phyloP scores from a whole-genome alignment of 768 basidiomycete genomes.

The Lepiota subincarnata region DNA sequence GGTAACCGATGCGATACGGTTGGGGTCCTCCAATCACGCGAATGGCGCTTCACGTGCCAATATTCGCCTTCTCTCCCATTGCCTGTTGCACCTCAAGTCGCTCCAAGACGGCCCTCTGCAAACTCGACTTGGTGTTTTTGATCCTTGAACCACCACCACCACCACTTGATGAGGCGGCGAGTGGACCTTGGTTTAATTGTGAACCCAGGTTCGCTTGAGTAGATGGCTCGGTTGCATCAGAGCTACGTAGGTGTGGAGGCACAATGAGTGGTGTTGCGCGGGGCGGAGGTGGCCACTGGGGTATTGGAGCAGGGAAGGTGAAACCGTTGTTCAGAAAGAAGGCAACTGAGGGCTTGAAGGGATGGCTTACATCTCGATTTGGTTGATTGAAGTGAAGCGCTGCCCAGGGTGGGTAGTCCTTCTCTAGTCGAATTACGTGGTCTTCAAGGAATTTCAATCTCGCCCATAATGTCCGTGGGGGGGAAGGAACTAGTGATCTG shows the following conservation, averaged over 20 bases:
- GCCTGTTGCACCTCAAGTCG: slow-evolving; percentile 71
- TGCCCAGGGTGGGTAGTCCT: slow-evolving; percentile 84
- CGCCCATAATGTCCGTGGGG: slow-evolving; percentile 58
- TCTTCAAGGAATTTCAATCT: slow-evolving; percentile 73
- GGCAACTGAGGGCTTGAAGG: neutral
- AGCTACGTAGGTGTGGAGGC: slow-evolving; percentile 51
- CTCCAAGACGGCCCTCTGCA: slow-evolving; percentile 74
- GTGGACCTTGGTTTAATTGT: neutral
- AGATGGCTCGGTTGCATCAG: slow-evolving; percentile 11
- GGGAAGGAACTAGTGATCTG: slow-evolving; percentile 54
- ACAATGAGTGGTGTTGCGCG: slow-evolving; percentile 76
- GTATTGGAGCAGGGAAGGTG: neutral
- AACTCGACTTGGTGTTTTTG: slow-evolving; percentile 51
- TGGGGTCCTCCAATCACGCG: too few relatives aligned
- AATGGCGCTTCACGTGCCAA: neutral
- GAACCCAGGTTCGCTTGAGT: slow-evolving; percentile 15
- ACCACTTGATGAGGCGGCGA: slow-evolving; percentile 5
- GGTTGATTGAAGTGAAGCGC: slow-evolving; percentile 88
- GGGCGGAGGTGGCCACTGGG: slow-evolving; percentile 82
- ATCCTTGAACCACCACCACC: slow-evolving; percentile 21
- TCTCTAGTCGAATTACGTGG: slow-evolving; percentile 71
- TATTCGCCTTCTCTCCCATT: slow-evolving; percentile 41
- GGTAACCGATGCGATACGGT: too few relatives aligned
- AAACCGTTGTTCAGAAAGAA: neutral
- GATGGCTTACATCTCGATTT: slow-evolving; percentile 61